Conservation (phyloP, 371 early-diverging fungal species). For the Mucor irregularis region DNA sequence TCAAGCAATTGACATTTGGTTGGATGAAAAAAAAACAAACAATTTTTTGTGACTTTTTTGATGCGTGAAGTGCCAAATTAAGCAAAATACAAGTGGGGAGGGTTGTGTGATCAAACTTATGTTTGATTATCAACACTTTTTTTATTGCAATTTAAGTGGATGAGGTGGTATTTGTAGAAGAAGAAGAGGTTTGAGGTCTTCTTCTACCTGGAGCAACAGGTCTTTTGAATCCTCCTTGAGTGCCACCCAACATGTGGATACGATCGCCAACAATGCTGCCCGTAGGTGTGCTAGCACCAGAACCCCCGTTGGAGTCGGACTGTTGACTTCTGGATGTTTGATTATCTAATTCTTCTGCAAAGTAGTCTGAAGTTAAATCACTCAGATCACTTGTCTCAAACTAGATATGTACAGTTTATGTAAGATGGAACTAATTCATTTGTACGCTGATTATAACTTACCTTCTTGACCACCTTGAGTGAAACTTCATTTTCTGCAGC, state of each 20-base stretch:
- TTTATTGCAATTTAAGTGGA: not conserved
- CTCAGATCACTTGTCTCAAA: slow-evolving; percentile 71
- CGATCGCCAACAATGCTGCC: slow-evolving; percentile 38
- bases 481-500: slow-evolving; percentile 55
- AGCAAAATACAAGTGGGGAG: not conserved
- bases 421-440: not conserved
- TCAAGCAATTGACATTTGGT: slow-evolving; percentile 4
- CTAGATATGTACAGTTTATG: slow-evolving; percentile 23
- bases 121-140: not conserved
- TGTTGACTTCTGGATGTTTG: too few species aligned
- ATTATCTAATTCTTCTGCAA: slow-evolving; percentile 59
- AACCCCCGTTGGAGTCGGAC: not conserved
- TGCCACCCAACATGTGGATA: slow-evolving; percentile 46
- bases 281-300: slow-evolving; percentile 6
- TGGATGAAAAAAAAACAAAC: too few species aligned
- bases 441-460: slow-evolving; percentile 14
- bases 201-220: slow-evolving; percentile 54
- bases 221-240: slow-evolving; percentile 45
- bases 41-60: slow-evolving; percentile 4
- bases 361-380: slow-evolving; percentile 62
- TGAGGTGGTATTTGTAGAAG: slow-evolving; percentile 1
- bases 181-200: slow-evolving; percentile 28
- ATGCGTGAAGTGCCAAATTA: not conserved
- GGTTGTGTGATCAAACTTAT: too few species aligned
- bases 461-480: slow-evolving; percentile 64